Evolutionary conservation across 2,329 filamentous ascomycete species (phyloP).

Genomic region (Ophiostoma piceae): DNA sequence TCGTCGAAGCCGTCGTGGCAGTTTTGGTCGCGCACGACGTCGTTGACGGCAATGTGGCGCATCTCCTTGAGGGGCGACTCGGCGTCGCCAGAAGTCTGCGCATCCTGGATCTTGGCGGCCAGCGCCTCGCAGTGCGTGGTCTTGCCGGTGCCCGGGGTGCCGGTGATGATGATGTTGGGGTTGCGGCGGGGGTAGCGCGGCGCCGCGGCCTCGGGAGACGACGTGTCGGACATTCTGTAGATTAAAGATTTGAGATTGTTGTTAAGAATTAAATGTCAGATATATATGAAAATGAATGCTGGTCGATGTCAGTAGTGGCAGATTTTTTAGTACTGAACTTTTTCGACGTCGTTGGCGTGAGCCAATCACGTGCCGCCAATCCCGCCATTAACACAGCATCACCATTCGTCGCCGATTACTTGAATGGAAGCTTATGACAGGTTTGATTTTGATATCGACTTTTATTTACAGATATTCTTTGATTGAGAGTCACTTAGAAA

Average conservation of each 20-base stretch:
- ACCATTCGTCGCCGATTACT: neutral
- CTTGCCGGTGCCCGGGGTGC: conserved; percentile 93
- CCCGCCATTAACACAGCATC: conserved; percentile 5
- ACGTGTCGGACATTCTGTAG: conserved; percentile 18
- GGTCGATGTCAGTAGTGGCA: neutral
- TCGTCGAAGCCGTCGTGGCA: conserved; percentile 88
- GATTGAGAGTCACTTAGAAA: neutral
- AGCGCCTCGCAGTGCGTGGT: conserved; percentile 84
- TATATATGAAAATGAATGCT: too few relatives aligned
- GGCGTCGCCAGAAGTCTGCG: conserved; percentile 36
- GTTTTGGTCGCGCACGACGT: conserved; percentile 79
- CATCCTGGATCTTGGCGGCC: conserved; percentile 56
- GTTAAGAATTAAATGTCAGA: too few relatives aligned
- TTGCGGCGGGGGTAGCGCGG: conserved; percentile 33
- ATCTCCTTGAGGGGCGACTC: conserved; percentile 38
- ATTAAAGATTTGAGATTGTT: neutral
- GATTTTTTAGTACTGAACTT: conserved; percentile 19
- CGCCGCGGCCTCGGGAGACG: conserved; percentile 13
- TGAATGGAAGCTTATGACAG: neutral
- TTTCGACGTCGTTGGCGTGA: neutral
- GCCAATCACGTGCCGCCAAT: conserved; percentile 22
- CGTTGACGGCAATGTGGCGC: conserved; percentile 80
- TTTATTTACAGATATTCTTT: neutral
- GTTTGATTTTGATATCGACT: neutral
- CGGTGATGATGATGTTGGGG: conserved; percentile 92